Evolutionary conservation across 129 eudicot species (phyloP).

Genomic region (Heracleum sosnowskyi): DNA sequence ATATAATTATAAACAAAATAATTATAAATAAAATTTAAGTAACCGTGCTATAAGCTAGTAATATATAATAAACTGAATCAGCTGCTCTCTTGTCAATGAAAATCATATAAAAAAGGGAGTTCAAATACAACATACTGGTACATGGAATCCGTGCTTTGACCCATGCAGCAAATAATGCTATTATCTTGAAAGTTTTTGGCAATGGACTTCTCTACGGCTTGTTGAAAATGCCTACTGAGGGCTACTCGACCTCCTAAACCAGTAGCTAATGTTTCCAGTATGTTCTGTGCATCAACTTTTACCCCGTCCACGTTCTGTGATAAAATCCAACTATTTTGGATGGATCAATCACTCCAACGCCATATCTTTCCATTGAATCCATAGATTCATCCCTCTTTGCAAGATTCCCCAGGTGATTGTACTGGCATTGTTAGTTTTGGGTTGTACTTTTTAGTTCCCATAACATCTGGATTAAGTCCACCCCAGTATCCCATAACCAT

Average conservation of each 20-base stretch:
- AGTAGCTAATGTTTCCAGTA: constrained; percentile 34
- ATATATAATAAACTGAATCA: neutral
- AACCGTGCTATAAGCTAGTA: too few species aligned
- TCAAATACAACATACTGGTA: constrained; percentile 22
- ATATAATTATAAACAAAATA: too few species aligned
- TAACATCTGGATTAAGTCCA: constrained; percentile 37
- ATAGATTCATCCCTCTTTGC: constrained; percentile 31
- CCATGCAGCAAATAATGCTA: constrained; percentile 46
- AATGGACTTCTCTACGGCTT: constrained; percentile 33
- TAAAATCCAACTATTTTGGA: constrained; percentile 26
- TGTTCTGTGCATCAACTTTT: constrained; percentile 44
- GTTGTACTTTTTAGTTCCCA: constrained; percentile 26
- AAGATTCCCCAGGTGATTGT: constrained; percentile 40
- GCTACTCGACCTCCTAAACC: constrained; percentile 38
- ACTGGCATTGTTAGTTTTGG: constrained; percentile 28
- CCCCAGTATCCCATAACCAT: constrained; percentile 58
- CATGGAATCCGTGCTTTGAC: constrained; percentile 42
- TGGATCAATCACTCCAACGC: constrained; percentile 37
- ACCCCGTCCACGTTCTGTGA: constrained; percentile 39
- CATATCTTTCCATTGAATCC: constrained; percentile 34
- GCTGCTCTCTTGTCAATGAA: neutral
- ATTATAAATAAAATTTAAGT: too few species aligned
- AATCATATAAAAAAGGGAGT: neutral
- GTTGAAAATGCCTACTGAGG: constrained; percentile 31
- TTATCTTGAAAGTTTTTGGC: constrained; percentile 34